These are phyloP conservation scores for Ophiostoma sp. DNA, from an alignment of 2,329 filamentous ascomycete genomes.

Conservation along the genomic window DNA sequence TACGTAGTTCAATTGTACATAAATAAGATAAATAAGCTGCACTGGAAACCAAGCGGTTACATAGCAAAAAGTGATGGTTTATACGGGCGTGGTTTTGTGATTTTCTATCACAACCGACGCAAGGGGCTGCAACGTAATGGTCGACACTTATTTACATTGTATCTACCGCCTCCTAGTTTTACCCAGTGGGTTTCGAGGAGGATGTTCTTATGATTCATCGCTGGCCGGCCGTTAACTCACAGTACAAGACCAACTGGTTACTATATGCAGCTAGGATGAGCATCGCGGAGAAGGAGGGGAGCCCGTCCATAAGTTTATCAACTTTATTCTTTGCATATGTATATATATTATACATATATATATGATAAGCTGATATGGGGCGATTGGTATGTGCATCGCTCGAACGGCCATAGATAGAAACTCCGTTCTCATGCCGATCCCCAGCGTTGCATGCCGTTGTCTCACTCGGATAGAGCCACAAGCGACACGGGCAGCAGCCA, in stretches of 20 bases:
- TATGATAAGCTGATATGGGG: neutral
- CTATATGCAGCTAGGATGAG: neutral
- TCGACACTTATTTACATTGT: neutral
- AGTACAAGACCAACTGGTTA: neutral
- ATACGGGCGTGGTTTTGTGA: no score
- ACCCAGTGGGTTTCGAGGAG: neutral
- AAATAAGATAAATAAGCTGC: no score
- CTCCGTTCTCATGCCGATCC: neutral
- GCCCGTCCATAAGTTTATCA: neutral
- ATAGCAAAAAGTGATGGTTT: no score
- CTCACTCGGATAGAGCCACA: neutral
- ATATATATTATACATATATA: neutral
- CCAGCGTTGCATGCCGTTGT: neutral
- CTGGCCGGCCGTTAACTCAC: neutral
- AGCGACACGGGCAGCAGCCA: neutral
- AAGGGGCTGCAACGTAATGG: neutral
- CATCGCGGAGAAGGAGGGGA: neutral
- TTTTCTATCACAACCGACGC: neutral
- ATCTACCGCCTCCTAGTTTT: no score
- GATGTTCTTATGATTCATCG: neutral
- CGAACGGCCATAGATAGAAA: neutral
- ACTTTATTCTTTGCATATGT: neutral
- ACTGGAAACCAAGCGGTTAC: no score
- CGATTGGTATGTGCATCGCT: neutral
- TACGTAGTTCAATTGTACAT: no score